A percentile compares a stretch with the other conserved stretches of the same genome.
Evolutionary conservation across 352 stramenopile species (phyloP).

Genomic region (Pythium dissimile): DNA sequence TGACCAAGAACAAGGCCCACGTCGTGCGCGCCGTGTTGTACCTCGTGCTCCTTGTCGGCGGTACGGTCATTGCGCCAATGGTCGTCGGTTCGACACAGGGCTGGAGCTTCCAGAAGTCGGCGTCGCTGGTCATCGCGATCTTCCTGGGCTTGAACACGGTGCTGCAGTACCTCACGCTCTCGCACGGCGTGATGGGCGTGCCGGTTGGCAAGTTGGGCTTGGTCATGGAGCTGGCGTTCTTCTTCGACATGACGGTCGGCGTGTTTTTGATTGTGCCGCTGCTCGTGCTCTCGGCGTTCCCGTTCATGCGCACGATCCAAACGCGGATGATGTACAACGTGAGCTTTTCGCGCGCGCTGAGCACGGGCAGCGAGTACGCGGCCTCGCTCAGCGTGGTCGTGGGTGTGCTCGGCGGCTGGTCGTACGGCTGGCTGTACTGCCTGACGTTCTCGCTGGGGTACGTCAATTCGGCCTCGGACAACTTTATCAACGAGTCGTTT

Average conservation of each 20-base stretch:
- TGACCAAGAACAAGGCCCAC: slow-evolving; percentile 61
- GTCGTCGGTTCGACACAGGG: slow-evolving; percentile 53
- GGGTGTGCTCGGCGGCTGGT: slow-evolving; percentile 63
- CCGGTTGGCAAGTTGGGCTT: slow-evolving; percentile 64
- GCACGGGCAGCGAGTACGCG: slow-evolving; percentile 77
- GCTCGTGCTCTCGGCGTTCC: slow-evolving; percentile 73
- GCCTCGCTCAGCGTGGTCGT: slow-evolving; percentile 76
- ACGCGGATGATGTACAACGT: slow-evolving; percentile 92
- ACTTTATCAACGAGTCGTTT: slow-evolving; percentile 85
- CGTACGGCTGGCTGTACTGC: slow-evolving; percentile 79
- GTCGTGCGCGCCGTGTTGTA: slow-evolving; percentile 61
- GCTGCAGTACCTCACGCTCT: slow-evolving; percentile 69
- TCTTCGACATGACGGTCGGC: slow-evolving; percentile 85
- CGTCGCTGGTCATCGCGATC: slow-evolving; percentile 61
- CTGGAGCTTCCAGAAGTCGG: slow-evolving; percentile 67
- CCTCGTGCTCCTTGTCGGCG: slow-evolving; percentile 59
- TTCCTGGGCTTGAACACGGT: slow-evolving; percentile 76
- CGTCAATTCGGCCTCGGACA: slow-evolving; percentile 64
- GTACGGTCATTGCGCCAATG: slow-evolving; percentile 53
- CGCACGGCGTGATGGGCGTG: slow-evolving; percentile 66
- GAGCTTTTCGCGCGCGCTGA: slow-evolving; percentile 79
- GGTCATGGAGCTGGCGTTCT: slow-evolving; percentile 74
- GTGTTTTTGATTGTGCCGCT: slow-evolving; percentile 73
- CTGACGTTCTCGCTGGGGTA: slow-evolving; percentile 81
- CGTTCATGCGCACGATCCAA: slow-evolving; percentile 88